Evolutionary conservation across 108 stramenopile species (phyloP).

Genomic region (Pseudonitzschia pungens): DNA sequence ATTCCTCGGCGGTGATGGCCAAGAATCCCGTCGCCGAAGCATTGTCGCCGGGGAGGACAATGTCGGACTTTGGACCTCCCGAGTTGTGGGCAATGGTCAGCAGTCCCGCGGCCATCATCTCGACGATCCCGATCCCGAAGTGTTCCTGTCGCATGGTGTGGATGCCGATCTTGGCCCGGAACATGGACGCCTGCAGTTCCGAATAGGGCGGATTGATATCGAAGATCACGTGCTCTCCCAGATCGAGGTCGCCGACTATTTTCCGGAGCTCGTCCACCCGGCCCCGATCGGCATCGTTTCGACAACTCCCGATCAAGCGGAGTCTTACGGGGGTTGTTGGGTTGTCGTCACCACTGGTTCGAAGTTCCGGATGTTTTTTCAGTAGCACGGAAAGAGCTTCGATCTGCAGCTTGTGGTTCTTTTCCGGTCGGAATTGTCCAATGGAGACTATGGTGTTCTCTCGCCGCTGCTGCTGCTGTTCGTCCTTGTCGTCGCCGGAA

Average conservation of each 20-base stretch:
- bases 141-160: slow-evolving; percentile 99
- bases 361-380: slow-evolving; percentile 30
- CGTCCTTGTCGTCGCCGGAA: not conserved
- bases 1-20: slow-evolving; percentile 71
- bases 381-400: slow-evolving; percentile 52
- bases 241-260: slow-evolving; percentile 40
- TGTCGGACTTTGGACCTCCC: slow-evolving; percentile 93
- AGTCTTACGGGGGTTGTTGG: slow-evolving; percentile 44
- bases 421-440: slow-evolving; percentile 99
- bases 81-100: slow-evolving; percentile 92
- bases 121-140: slow-evolving; percentile 99
- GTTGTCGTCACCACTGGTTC: not conserved
- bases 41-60: slow-evolving; percentile 54
- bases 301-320: slow-evolving; percentile 91
- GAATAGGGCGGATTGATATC: slow-evolving; percentile 88
- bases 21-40: slow-evolving; percentile 57
- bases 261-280: slow-evolving; percentile 64
- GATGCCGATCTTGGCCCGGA: slow-evolving; percentile 83
- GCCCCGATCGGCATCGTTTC: slow-evolving; percentile 77
- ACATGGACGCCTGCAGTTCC: slow-evolving; percentile 76
- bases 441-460: slow-evolving; percentile 81
- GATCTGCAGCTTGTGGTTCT: slow-evolving; percentile 93
- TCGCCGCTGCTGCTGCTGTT: slow-evolving; percentile 2
- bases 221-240: slow-evolving; percentile 79
- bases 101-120: slow-evolving; percentile 98